Conservation (phyloP, 768 basidiomycete species). For the Kwoniella europaea region DNA sequence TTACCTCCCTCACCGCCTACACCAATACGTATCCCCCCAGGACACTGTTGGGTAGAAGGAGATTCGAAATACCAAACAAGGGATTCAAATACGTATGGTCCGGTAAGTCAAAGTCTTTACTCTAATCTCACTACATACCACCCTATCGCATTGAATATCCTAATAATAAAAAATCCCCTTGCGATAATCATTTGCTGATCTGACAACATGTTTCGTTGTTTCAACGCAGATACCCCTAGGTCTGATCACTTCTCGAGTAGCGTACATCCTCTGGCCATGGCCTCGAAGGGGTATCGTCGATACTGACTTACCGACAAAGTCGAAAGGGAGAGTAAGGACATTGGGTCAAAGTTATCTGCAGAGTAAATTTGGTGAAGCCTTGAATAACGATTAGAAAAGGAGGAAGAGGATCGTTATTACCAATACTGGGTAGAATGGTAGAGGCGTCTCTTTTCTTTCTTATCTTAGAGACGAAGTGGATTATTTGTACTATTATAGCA, state of each 20-base stretch:
- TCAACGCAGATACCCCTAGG: constrained; percentile 49
- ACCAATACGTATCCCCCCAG: constrained; percentile 55
- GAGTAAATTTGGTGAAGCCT: background rate
- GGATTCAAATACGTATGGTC: constrained; percentile 59
- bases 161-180: too few species aligned
- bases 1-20: constrained; percentile 54
- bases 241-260: constrained; percentile 53
- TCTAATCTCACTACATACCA: too few species aligned
- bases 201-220: too few species aligned
- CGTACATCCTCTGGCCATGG: constrained; percentile 56
- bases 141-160: too few species aligned
- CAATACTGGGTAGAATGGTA: background rate
- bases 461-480: too few species aligned
- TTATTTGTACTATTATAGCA: too few species aligned
- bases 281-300: constrained; percentile 44
- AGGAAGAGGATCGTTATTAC: background rate
- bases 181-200: too few species aligned
- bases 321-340: constrained; percentile 45
- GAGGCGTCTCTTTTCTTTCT: too few species aligned
- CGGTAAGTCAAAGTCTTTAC: constrained; percentile 39
- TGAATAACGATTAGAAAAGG: background rate
- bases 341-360: constrained; percentile 23
- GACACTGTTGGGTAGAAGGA: constrained; percentile 60
- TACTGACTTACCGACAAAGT: constrained; percentile 37
- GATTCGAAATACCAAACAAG: constrained; percentile 55